phyloP scores from a whole-genome alignment of 2,329 filamentous ascomycete species.

The Colletotrichum lupini region DNA sequence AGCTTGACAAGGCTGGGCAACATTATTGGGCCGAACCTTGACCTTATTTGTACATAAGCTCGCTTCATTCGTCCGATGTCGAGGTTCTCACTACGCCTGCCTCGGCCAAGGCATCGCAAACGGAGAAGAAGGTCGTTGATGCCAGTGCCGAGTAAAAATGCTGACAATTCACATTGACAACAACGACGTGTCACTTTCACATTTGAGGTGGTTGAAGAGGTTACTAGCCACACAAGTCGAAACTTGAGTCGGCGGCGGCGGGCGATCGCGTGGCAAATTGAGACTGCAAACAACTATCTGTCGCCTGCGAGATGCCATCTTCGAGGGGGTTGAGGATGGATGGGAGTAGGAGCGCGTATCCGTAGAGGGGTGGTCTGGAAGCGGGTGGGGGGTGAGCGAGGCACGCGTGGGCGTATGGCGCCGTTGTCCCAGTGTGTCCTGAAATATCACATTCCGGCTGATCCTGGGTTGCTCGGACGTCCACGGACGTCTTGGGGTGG shows the following conservation, averaged over 20 bases:
- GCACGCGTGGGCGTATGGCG: neutral
- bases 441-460: conserved; percentile 20
- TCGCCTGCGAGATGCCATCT: neutral
- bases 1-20: conserved; percentile 1
- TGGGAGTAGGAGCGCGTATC: neutral
- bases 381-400: neutral
- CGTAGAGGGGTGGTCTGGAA: neutral
- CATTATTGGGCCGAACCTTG: neutral
- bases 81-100: neutral
- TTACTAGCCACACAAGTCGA: neutral
- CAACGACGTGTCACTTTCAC: neutral
- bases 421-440: conserved; percentile 23
- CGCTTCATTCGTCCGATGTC: conserved; percentile 2
- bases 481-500: conserved; percentile 21
- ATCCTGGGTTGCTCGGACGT: conserved; percentile 18
- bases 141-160: neutral
- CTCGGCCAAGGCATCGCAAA: conserved; percentile 5
- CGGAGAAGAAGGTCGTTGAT: neutral
- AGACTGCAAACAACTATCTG: conserved; percentile 11
- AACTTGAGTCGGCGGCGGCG: neutral
- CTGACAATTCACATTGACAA: neutral
- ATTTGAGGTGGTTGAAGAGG: neutral
- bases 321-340: neutral
- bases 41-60: neutral
- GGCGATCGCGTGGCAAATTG: neutral